Evolutionary conservation across 352 stramenopile genomes (phyloP), one percentile per base, ranked within the genome.

Genomic region (Pythium folliculosum): DNA sequence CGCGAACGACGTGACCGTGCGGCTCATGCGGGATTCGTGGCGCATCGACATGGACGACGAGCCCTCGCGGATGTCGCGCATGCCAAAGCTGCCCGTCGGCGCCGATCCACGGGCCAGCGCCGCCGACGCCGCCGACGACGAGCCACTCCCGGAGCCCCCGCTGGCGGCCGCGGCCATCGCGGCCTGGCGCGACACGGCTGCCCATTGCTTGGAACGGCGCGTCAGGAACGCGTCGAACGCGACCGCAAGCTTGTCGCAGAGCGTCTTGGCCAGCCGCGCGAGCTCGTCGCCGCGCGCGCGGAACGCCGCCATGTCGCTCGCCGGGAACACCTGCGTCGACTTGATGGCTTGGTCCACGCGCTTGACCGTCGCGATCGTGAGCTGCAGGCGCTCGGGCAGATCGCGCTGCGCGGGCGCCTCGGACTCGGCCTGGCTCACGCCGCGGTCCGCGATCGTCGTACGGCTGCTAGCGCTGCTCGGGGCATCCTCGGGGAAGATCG

Each of bases 231-330:
- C 58, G 45, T 93, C 82, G 27, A 90, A 83, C 2, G 81, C 70
- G 0, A 45, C 35, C 12, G 69, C 76, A n/a, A 93, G 53, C 35
- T 89, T 90, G n/a, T 89, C 85, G 4, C 68, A 69, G 52, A 89
- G 84, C 5, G n/a, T 52, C 6, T 63, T 68, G 3, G 73, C 72
- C 16, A 93, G 30, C 65, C 75, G 78, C 8, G 55, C 58, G 10
- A 93, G 63, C 45, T 91, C 85, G 0, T 90, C 82, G 19, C 81
- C 77, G 13, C 81, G 81, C 1, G 69, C 47, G 27, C 76, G 77
- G 59, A 93, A 84, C 2, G 82, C 85, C 1, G 54, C 32, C 85
- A 93, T 91, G 27, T 93, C 80, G 56, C 70, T 83, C 10, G 85
- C 83, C 32, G 85, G 85, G 50, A 80, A 91, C 7, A 69, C 55